Conservation (phyloP, 768 basidiomycete species). For the Boletus fagicola region DNA sequence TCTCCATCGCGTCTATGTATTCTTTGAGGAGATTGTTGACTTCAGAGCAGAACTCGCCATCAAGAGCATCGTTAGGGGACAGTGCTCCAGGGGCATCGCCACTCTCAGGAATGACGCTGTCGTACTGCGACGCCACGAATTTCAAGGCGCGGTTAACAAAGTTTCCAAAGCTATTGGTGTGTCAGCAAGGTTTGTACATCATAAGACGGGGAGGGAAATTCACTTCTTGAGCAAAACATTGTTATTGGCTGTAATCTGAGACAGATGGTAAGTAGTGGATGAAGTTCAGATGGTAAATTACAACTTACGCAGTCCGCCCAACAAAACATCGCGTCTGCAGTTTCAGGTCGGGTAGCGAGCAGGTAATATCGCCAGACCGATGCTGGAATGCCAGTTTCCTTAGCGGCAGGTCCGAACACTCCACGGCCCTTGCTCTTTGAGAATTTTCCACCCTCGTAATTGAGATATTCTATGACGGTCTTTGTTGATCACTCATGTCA, state of each 20-base stretch:
- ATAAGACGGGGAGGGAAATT: conserved; percentile 14
- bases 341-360: conserved; percentile 89
- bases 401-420: conserved; percentile 93
- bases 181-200: neutral
- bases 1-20: conserved; percentile 87
- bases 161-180: conserved; percentile 76
- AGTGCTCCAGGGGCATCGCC: conserved; percentile 67
- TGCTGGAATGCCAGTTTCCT: conserved; percentile 87
- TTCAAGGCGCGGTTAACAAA: conserved; percentile 95
- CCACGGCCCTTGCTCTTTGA: conserved; percentile 96
- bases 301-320: conserved; percentile 87
- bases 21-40: conserved; percentile 76
- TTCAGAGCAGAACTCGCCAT: conserved; percentile 74
- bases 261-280: neutral
- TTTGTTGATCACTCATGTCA: neutral
- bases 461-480: conserved; percentile 74
- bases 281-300: neutral
- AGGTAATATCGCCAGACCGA: conserved; percentile 98
- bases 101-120: conserved; percentile 76
- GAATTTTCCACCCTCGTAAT: conserved; percentile 99
- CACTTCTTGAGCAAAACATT: conserved; percentile 92
- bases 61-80: conserved; percentile 61
- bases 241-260: conserved; percentile 87
- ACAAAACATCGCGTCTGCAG: conserved; percentile 91
- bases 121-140: conserved; percentile 85